Conservation (phyloP, 2,329 filamentous ascomycete genomes). For the Fusarium hostae region DNA sequence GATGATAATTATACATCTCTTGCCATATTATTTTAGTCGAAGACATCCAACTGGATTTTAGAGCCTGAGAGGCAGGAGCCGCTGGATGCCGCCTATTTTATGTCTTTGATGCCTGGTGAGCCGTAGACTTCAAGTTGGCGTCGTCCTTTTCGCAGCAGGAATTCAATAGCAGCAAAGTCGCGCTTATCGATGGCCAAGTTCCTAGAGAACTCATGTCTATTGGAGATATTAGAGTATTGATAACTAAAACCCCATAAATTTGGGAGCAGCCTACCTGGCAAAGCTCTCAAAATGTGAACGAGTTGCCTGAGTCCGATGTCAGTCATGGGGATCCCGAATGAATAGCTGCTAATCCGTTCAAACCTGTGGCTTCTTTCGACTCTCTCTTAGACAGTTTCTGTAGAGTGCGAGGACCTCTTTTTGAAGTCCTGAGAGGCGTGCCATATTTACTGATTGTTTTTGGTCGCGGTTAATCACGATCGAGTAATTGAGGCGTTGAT, state of each 20-base stretch:
- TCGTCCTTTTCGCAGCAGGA: conserved; percentile 81
- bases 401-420: conserved; percentile 89
- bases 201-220: conserved; percentile 80
- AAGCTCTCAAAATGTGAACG: conserved; percentile 72
- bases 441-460: conserved; percentile 27
- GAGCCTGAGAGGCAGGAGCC: neutral
- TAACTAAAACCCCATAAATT: neutral
- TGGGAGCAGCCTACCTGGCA: conserved; percentile 63
- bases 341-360: neutral
- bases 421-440: conserved; percentile 82
- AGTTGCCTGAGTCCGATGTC: conserved; percentile 52
- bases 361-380: conserved; percentile 82
- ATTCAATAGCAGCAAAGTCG: conserved; percentile 88
- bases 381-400: conserved; percentile 83
- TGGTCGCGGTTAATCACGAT: neutral
- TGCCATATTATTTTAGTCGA: neutral
- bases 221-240: neutral
- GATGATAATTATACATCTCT: neutral
- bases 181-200: conserved; percentile 77
- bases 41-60: neutral
- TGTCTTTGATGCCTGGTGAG: conserved; percentile 82
- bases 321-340: conserved; percentile 8
- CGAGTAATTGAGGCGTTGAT: conserved; percentile 10
- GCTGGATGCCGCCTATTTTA: conserved; percentile 51
- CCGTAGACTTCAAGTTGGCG: conserved; percentile 85